phyloP scores from a whole-genome alignment of 164 flowering plant species.

The Vitis labrusca region DNA sequence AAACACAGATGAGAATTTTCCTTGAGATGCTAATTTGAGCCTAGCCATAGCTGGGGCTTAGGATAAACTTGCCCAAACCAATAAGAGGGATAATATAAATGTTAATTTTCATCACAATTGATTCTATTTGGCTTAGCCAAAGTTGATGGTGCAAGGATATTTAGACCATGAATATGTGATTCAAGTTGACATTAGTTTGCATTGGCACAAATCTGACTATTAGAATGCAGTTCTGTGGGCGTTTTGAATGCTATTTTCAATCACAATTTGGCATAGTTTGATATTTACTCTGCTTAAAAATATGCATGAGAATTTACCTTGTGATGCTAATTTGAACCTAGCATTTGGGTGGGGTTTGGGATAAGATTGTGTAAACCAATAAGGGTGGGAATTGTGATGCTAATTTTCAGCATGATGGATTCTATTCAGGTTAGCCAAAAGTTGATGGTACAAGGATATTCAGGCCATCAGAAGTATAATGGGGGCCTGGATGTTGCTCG shows the following conservation, averaged over 20 bases:
- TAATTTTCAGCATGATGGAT: slow-evolving; percentile 1
- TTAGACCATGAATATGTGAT: neutral
- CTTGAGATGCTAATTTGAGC: too few species aligned
- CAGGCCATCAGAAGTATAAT: slow-evolving; percentile 78
- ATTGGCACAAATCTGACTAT: neutral
- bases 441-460: slow-evolving; percentile 98
- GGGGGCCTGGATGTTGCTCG: slow-evolving; percentile 96
- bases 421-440: slow-evolving; percentile 78
- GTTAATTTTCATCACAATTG: too few species aligned
- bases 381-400: neutral
- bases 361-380: neutral
- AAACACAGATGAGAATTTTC: too few species aligned
- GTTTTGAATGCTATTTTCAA: neutral
- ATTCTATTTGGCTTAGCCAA: too few species aligned
- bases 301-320: neutral
- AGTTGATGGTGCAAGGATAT: too few species aligned
- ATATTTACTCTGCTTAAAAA: neutral
- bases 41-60: too few species aligned
- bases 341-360: neutral
- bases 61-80: too few species aligned
- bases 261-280: neutral
- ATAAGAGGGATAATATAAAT: too few species aligned
- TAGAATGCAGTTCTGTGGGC: neutral
- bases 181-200: neutral
- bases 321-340: neutral